These are phyloP conservation scores for Pleurotus tuber-regium DNA, from an alignment of 768 basidiomycete genomes.

Conservation along the genomic window DNA sequence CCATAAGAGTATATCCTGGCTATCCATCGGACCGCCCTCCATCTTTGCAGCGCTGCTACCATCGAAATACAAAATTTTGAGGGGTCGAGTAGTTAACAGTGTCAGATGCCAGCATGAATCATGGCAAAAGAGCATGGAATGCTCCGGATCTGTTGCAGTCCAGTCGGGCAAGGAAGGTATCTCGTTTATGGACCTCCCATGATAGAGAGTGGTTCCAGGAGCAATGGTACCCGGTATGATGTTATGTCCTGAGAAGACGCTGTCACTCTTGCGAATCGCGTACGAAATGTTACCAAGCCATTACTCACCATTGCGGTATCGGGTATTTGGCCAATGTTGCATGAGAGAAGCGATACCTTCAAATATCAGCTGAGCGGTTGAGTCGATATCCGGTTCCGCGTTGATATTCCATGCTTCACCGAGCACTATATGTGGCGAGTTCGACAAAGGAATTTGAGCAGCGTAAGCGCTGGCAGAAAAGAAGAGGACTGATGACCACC, in stretches of 20 bases:
- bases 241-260: constrained; percentile 26
- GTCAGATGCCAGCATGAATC: constrained; percentile 13
- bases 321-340: constrained; percentile 37
- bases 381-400: not conserved
- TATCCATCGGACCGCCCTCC: constrained; percentile 29
- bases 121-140: constrained; percentile 19
- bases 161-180: constrained; percentile 32
- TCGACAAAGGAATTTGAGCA: not conserved
- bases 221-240: constrained; percentile 32
- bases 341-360: constrained; percentile 30
- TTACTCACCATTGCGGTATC: constrained; percentile 31
- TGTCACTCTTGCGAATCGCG: not conserved
- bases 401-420: constrained; percentile 3
- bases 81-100: constrained; percentile 20
- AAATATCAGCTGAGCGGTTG: constrained; percentile 27
- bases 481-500: no score
- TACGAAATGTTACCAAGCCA: not conserved
- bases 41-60: constrained; percentile 34
- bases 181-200: constrained; percentile 26
- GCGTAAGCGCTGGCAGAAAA: no score
- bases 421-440: not conserved
- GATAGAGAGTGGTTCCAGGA: constrained; percentile 34
- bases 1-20: constrained; percentile 35
- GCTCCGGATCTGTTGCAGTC: constrained; percentile 38
- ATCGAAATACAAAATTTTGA: constrained; percentile 38